Base-by-base conservation (phyloP, 2,329 filamentous ascomycete genomes). In the Aspergillus viridinutans region DNA sequence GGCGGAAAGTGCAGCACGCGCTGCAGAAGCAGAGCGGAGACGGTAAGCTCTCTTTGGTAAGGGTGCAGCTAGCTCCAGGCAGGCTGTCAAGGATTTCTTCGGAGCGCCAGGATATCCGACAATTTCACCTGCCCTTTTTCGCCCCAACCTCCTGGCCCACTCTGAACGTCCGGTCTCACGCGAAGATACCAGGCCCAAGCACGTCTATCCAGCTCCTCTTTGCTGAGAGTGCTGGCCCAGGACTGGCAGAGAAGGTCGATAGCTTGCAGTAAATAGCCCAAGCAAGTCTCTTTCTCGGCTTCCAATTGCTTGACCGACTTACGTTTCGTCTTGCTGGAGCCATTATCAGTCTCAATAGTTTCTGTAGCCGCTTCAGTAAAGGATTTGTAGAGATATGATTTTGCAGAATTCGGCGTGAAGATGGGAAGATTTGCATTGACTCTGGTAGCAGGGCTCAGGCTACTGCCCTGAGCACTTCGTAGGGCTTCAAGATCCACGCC, bases 141-240 rank as follows among this genome's bases (percentile, higher is more conserved):
- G 28, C 91, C 91, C 91, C 91, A 96, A 1, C 92, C 91, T 21
- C 85, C 83, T 50, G 84, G 83, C 0, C 91, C 92, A 56, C 80
- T 75, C 57, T 89, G 85, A 2, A 96, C 88, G 21, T 90, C 86
- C 0, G 91, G 91, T 60, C 92, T 80, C 21, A 92, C 85, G 23
- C 83, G 81, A 1, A 88, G 79, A 72, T 96, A 96, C 91, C 91
- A 96, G 10, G 78, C 78, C 90, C 90, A 95, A 20, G 90, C 89
- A 58, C 86, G 83, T 59, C 81, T 81, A 69, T 96, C 90, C 53
- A 96, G 76, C 65, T 96, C 90, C 17, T 82, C 78, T 3, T 76
- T 74, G 26, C 74, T 80, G 35, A 95, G 70, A 29, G 84, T 80
- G n/a, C 78, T 74, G 1, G 81, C 80, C 92, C 91, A 96, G 59